A percentile compares a stretch with the other conserved stretches of the same genome.
Conservation (phyloP, 768 basidiomycete genomes). For the Kwoniella shandongensis region DNA sequence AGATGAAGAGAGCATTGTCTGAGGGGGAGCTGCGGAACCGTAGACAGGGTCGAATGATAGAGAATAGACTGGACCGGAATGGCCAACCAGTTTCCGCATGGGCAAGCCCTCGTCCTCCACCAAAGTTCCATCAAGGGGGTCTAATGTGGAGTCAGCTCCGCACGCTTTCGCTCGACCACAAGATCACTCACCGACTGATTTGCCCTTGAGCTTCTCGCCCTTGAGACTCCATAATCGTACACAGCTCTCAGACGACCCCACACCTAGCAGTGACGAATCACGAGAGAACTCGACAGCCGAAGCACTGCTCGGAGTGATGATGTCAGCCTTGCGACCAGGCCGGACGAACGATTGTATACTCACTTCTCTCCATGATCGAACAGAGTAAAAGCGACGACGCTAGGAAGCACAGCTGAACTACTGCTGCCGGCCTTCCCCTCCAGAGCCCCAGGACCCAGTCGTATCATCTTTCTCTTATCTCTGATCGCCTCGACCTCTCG, state of each 20-base stretch:
- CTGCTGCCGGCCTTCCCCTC: conserved; percentile 24
- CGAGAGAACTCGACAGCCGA: conserved; percentile 85
- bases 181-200: conserved; percentile 31
- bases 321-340: background rate
- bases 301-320: conserved; percentile 58
- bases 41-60: conserved; percentile 87
- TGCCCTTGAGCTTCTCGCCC: conserved; percentile 70
- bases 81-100: conserved; percentile 93
- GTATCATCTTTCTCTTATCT: conserved; percentile 88
- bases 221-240: conserved; percentile 93
- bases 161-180: background rate
- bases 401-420: conserved; percentile 58
- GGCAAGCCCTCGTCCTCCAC: conserved; percentile 77
- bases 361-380: conserved; percentile 96
- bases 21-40: conserved; percentile 81
- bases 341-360: conserved; percentile 49
- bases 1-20: conserved; percentile 84
- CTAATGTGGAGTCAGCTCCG: conserved; percentile 7
- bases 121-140: conserved; percentile 57
- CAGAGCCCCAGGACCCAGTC: conserved; percentile 67
- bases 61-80: conserved; percentile 94
- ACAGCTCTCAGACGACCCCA: conserved; percentile 93
- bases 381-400: conserved; percentile 90
- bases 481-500: conserved; percentile 85
- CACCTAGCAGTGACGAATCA: conserved; percentile 88